Evolutionary conservation across 306 rosid species (phyloP), one percentile per base, ranked within the genome.

Genomic region (Quercus aquifolioides): DNA sequence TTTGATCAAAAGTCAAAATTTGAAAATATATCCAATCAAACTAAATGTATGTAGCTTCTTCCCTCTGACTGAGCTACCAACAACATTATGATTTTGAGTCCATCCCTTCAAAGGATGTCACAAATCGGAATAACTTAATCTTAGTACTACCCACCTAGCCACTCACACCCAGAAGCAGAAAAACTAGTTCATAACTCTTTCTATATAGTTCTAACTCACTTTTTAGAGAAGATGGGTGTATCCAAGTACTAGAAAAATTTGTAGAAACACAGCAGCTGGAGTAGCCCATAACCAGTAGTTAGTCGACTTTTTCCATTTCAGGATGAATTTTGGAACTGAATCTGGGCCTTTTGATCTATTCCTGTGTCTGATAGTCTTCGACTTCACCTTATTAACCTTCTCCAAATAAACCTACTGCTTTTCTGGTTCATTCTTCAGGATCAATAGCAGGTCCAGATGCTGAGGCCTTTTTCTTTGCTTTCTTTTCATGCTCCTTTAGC

Each of bases 401-500:
- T 41, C 12, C 12, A 41, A 2, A 2, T 41, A 41, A 8, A 41
- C 46, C 46, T 41, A 90, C 4, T 74, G 82, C 85, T 86, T 90
- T 62, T 76, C 81, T 0, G 87, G 81, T 81, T 88, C 94, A 5
- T 74, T 91, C 97, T 69, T 88, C 91, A 3, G 87, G 78, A 84
- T 77, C 56, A 41, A 75, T 5, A 33, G 64, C 88, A 0, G 80
- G 49, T 43, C 81, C 87, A 3, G 86, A 28, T 18, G 83, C 86
- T 0, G 73, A 74, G 13, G 85, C 86, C 84, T 90, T 93, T 88
- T 93, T 95, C 96, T 86, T 95, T 28, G 92, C 89, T 79, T 90
- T 95, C 96, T 87, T 96, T 81, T 96, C 99, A 1, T 89, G 97
- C 57, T 88, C 96, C 95, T 91, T 91, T 17, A 83, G 87, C 89